Evolutionary conservation across 495 filamentous ascomycete genomes (phyloP).

Genomic region (Annulohypoxylon nitens): DNA sequence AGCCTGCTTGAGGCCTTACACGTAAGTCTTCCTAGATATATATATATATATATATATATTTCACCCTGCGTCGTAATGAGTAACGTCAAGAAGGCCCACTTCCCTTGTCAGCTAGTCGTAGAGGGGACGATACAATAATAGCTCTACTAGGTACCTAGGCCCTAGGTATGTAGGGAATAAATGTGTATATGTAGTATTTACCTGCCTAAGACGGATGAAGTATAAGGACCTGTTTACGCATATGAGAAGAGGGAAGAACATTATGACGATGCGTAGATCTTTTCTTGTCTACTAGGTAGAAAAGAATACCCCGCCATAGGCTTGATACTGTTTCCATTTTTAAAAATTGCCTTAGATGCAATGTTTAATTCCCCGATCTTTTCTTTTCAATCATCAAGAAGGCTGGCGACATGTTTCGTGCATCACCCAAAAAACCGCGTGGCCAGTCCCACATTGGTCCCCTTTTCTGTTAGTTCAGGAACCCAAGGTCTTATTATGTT

Average conservation of each 20-base stretch:
- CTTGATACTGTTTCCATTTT: no score
- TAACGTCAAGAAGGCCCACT: neutral
- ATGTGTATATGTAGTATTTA: no score
- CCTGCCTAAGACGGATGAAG: no score
- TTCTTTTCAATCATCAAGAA: neutral
- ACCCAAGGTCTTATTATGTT: constrained; percentile 12
- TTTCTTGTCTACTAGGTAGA: neutral
- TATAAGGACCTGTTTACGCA: no score
- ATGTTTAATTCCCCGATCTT: neutral
- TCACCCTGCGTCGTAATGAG: neutral
- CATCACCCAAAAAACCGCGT: neutral
- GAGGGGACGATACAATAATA: neutral
- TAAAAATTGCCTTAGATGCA: neutral
- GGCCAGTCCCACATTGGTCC: constrained; percentile 4
- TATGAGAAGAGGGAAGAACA: no score
- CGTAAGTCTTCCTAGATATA: neutral
- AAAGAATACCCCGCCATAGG: neutral
- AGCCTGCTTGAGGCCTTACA: neutral
- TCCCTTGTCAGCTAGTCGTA: neutral
- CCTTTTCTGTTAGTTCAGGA: constrained; percentile 24
- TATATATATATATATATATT: neutral
- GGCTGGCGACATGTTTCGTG: neutral
- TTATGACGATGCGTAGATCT: no score
- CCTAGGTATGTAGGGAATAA: no score
- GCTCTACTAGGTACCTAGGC: neutral